Evolutionary conservation across 192 early-diverging fungal species (phyloP).

Genomic region (Entomortierella parvispora): DNA sequence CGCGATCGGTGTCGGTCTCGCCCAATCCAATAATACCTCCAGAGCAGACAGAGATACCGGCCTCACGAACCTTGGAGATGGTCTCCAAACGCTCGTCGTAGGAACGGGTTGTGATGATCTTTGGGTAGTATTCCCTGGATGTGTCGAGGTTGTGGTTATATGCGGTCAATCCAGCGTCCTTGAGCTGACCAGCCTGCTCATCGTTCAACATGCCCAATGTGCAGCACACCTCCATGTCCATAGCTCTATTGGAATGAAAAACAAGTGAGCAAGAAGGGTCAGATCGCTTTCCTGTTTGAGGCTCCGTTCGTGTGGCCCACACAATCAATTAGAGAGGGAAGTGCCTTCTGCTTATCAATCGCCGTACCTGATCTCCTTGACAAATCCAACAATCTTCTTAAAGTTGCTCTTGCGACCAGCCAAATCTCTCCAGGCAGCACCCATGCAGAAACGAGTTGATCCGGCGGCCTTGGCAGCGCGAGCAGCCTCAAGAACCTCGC

Average conservation of each 20-base stretch:
- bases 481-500: slow-evolving; percentile 76
- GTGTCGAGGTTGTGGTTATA: slow-evolving; percentile 92
- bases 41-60: slow-evolving; percentile 84
- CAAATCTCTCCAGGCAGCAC: slow-evolving; percentile 86
- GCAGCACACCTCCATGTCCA: slow-evolving; percentile 92
- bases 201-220: slow-evolving; percentile 85
- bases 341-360: not conserved
- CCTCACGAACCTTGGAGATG: slow-evolving; percentile 74
- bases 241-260: slow-evolving; percentile 54
- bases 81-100: slow-evolving; percentile 85
- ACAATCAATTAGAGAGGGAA: slow-evolving; percentile 6
- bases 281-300: not conserved
- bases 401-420: slow-evolving; percentile 86
- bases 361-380: slow-evolving; percentile 76
- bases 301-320: not conserved
- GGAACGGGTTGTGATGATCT: slow-evolving; percentile 84
- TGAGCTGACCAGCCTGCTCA: slow-evolving; percentile 76
- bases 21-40: slow-evolving; percentile 90
- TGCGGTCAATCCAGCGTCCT: slow-evolving; percentile 85
- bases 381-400: slow-evolving; percentile 77
- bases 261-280: not conserved
- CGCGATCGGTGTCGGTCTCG: slow-evolving; percentile 74
- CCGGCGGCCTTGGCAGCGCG: slow-evolving; percentile 80
- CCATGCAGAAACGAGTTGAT: slow-evolving; percentile 87
- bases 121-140: slow-evolving; percentile 81